Conservation (phyloP, 495 filamentous ascomycete genomes). For the Xylaria sp. region DNA sequence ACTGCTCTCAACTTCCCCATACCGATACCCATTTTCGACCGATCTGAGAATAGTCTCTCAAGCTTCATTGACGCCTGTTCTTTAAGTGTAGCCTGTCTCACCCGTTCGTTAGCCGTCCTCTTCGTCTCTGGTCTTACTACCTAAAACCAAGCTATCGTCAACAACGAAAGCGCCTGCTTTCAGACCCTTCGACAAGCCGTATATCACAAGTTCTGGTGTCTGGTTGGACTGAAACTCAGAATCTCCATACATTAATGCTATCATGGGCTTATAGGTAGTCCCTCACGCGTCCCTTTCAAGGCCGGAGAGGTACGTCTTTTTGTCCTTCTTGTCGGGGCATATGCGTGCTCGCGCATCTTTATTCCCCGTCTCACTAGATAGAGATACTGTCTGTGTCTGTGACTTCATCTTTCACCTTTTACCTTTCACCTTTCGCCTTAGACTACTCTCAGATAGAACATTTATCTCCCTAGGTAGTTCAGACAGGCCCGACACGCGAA, state of each 20-base stretch:
- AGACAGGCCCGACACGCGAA: neutral
- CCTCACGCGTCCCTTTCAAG: neutral
- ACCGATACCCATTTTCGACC: neutral
- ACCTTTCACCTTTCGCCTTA: no score
- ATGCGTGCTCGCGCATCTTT: neutral
- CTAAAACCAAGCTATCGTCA: neutral
- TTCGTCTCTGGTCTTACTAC: neutral
- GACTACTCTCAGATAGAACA: neutral
- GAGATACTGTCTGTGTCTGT: no score
- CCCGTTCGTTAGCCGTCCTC: neutral
- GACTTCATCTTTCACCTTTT: neutral
- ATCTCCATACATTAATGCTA: neutral
- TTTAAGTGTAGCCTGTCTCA: conserved; percentile 5
- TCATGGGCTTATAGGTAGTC: neutral
- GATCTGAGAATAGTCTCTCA: neutral
- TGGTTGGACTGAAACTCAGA: neutral
- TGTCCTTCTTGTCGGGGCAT: neutral
- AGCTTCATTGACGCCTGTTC: neutral
- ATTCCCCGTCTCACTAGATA: conserved; percentile 8
- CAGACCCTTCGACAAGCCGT: neutral
- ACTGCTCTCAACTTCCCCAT: neutral
- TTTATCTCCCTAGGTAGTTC: neutral
- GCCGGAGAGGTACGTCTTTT: conserved; percentile 15
- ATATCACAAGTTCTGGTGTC: neutral
- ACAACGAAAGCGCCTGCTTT: neutral